phyloP scores from a whole-genome alignment of 768 basidiomycete species.

The Porpolomopsis calyptriformis region DNA sequence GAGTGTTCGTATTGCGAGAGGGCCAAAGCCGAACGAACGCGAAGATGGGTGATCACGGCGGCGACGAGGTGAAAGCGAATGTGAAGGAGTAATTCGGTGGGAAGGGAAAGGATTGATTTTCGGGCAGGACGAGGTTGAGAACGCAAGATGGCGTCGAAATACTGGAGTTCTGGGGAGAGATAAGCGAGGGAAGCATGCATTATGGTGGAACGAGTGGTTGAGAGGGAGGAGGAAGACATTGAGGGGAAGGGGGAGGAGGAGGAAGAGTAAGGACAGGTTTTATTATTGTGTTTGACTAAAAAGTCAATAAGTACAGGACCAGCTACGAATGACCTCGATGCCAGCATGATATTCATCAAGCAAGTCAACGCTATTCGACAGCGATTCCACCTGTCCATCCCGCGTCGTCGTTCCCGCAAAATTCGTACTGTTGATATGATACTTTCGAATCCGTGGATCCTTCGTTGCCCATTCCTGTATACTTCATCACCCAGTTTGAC shows the following conservation, averaged over 20 bases:
- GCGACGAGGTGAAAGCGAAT: slow-evolving; percentile 40
- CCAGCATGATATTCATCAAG: slow-evolving; percentile 29
- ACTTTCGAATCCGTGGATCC: slow-evolving; percentile 20
- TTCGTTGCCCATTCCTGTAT: slow-evolving; percentile 25
- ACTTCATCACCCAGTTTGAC: slow-evolving; percentile 14
- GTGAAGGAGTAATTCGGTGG: slow-evolving; percentile 41
- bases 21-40: slow-evolving; percentile 31
- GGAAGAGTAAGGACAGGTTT: not conserved
- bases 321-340: slow-evolving; percentile 22
- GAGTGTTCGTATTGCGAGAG: slow-evolving; percentile 32
- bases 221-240: slow-evolving; percentile 15
- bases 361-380: slow-evolving; percentile 16
- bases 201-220: slow-evolving; percentile 34
- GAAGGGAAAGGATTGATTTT: slow-evolving; percentile 21
- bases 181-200: slow-evolving; percentile 44
- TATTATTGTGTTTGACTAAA: not conserved
- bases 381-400: too few species aligned
- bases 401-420: slow-evolving; percentile 2
- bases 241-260: not conserved
- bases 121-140: slow-evolving; percentile 9
- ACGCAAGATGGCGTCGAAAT: slow-evolving; percentile 30
- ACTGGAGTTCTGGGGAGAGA: slow-evolving; percentile 34
- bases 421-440: slow-evolving; percentile 10
- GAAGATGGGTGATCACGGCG: slow-evolving; percentile 30
- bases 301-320: slow-evolving; percentile 9